Evolutionary conservation across 441 rosid genomes (phyloP).

Genomic region (Populus trichocarpa): DNA sequence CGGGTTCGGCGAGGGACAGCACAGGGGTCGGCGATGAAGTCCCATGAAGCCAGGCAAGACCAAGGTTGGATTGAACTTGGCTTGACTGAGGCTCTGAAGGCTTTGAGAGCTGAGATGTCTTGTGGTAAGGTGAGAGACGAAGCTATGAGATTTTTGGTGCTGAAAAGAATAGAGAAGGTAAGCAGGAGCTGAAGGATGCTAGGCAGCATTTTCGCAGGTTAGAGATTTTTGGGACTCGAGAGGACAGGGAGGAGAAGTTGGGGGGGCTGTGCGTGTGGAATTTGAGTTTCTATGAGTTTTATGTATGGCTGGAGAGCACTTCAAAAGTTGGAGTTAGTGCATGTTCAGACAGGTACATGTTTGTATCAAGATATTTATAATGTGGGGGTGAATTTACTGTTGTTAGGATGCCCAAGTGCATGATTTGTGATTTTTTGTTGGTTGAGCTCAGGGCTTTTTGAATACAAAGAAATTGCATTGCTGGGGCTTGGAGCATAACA

Average conservation of each 20-base stretch:
- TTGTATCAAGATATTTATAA: not conserved
- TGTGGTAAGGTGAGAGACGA: slow-evolving; percentile 48
- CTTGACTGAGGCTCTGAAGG: slow-evolving; percentile 60
- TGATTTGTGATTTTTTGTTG: not conserved
- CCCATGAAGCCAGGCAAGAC: slow-evolving; percentile 87
- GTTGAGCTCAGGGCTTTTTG: not conserved
- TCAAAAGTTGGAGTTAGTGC: not conserved
- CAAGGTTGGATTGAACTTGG: slow-evolving; percentile 55
- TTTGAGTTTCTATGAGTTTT: not conserved
- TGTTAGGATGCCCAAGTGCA: not conserved
- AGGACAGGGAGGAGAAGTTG: not conserved
- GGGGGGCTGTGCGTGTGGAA: not conserved
- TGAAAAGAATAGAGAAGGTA: slow-evolving; percentile 7
- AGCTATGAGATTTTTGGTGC: not conserved
- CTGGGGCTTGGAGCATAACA: not conserved
- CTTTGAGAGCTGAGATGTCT: slow-evolving; percentile 69
- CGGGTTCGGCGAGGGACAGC: slow-evolving; percentile 68
- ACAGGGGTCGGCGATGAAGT: slow-evolving; percentile 81
- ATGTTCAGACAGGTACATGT: not conserved
- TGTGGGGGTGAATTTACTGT: not conserved
- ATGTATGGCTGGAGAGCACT: slow-evolving; percentile 7
- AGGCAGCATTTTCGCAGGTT: not conserved
- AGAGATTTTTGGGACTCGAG: not conserved
- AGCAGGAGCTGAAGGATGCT: slow-evolving; percentile 5
- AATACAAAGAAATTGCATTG: not conserved